phyloP scores from a whole-genome alignment of 116 monocot species.

The Dioscorea cayenensis region DNA sequence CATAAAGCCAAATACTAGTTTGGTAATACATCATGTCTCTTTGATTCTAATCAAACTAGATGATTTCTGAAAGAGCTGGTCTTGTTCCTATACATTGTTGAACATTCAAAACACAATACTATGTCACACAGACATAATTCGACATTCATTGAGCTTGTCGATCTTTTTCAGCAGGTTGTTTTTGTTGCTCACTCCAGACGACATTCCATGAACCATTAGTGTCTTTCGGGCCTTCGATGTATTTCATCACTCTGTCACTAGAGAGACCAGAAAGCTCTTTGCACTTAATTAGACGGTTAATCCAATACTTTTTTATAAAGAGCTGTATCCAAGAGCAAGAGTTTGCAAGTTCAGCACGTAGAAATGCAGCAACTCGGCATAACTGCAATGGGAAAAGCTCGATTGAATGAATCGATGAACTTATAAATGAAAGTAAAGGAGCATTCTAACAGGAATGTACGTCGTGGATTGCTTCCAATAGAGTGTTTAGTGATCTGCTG shows the following conservation, averaged over 20 bases:
- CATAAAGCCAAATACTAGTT: too few relatives aligned
- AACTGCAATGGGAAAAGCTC: constrained; percentile 30
- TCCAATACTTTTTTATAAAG: constrained; percentile 46
- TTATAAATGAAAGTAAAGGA: neutral
- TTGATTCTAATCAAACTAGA: too few relatives aligned
- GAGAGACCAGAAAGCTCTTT: constrained; percentile 22
- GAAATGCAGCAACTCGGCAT: constrained; percentile 71
- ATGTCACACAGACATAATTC: too few relatives aligned
- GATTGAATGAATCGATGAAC: neutral
- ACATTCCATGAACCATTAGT: too few relatives aligned
- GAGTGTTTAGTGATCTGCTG: constrained; percentile 72
- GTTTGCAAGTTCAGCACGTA: constrained; percentile 92
- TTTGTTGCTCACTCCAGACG: too few relatives aligned
- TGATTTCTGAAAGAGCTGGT: too few relatives aligned
- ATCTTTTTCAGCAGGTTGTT: neutral
- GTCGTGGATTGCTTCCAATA: constrained; percentile 82
- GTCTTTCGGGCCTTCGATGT: too few relatives aligned
- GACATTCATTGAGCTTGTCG: too few relatives aligned
- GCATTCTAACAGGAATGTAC: constrained; percentile 11
- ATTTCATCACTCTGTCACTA: constrained; percentile 13
- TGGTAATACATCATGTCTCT: too few relatives aligned
- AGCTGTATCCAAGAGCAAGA: constrained; percentile 75
- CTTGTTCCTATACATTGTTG: too few relatives aligned
- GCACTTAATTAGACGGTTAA: constrained; percentile 12
- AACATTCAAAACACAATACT: too few relatives aligned